Base-by-base conservation (phyloP, 2,329 filamentous ascomycete species). In the Calcarisporium arbuscula region DNA sequence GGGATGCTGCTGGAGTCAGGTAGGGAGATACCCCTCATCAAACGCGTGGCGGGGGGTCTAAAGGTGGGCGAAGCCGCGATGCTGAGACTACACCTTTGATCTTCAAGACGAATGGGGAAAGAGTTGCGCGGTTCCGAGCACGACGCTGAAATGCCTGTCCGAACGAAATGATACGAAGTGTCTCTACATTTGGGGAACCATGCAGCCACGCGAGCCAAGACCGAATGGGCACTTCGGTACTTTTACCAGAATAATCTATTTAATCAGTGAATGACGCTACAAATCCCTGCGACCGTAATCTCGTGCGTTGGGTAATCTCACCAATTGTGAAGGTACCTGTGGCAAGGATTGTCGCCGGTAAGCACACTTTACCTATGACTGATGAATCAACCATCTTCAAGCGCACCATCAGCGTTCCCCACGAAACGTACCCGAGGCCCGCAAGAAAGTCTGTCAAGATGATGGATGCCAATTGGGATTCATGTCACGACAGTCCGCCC, bases 61-160 rank as follows among this genome's bases (percentile, higher is more conserved):
- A n/a, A n/a, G 65, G 71, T 49, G 83, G 83, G 54, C 72, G 83
- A 23, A 85, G 90, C 40, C 85, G 80, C 27, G 85, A 94, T 49
- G 81, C 83, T 14, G 80, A 89, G 53, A 65, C 79, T 2, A n/a
- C n/a, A 87, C 96, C 59, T 95, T 95, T 53, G 80, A 92, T 41
- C 74, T 95, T 50, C 68, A 76, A 35, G 89, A 96, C 53, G 80
- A 89, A 36, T n/a, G n/a, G n/a, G n/a, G n/a, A n/a, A n/a, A n/a
- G n/a, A n/a, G n/a, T n/a, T n/a, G n/a, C n/a, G n/a, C n/a, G n/a
- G n/a, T n/a, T n/a, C n/a, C n/a, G n/a, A n/a, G n/a, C n/a, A n/a
- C n/a, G n/a, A n/a, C n/a, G n/a, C n/a, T n/a, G n/a, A n/a, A n/a
- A n/a, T n/a, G n/a, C n/a, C n/a, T n/a, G n/a, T n/a, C n/a, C n/a